Conservation (phyloP, 1,139 yeast genomes). For the Lodderomyces metapsilosis region DNA sequence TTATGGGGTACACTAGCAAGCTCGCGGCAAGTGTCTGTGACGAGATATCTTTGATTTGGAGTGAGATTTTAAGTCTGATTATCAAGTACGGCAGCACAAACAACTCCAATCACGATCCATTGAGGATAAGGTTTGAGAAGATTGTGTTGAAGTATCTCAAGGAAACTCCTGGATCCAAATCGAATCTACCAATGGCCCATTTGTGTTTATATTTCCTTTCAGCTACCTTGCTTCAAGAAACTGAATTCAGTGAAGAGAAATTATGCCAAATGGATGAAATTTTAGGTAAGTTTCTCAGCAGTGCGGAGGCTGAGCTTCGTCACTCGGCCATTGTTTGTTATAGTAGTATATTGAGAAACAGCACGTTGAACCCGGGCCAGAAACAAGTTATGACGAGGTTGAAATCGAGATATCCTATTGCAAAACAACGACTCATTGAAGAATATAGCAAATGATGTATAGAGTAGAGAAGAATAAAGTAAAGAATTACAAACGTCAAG, state of each 20-base stretch:
- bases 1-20: slow-evolving; percentile 8
- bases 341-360: slow-evolving; percentile 31
- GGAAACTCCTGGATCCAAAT: slow-evolving; percentile 1
- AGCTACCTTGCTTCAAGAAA: slow-evolving; percentile 9
- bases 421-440: slow-evolving; percentile 15
- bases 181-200: slow-evolving; percentile 5
- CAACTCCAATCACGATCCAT: not conserved
- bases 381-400: slow-evolving; percentile 10
- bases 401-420: slow-evolving; percentile 11
- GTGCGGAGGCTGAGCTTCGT: slow-evolving; percentile 39
- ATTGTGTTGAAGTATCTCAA: slow-evolving; percentile 11
- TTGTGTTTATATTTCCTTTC: slow-evolving; percentile 13
- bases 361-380: slow-evolving; percentile 11
- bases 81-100: slow-evolving; percentile 4
- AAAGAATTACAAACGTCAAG: too few species aligned
- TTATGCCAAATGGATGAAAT: slow-evolving; percentile 23
- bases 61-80: slow-evolving; percentile 9
- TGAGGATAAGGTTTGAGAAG: slow-evolving; percentile 7
- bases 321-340: slow-evolving; percentile 42
- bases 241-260: slow-evolving; percentile 2
- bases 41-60: slow-evolving; percentile 14
- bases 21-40: slow-evolving; percentile 9
- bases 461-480: not conserved
- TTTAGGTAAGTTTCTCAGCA: slow-evolving; percentile 26
- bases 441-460: slow-evolving; percentile 7